Percentiles rank a stretch among this genome's conserved stretches.
phyloP scores from a whole-genome alignment of 805 yeast species.

The Grigorovia humatica region DNA sequence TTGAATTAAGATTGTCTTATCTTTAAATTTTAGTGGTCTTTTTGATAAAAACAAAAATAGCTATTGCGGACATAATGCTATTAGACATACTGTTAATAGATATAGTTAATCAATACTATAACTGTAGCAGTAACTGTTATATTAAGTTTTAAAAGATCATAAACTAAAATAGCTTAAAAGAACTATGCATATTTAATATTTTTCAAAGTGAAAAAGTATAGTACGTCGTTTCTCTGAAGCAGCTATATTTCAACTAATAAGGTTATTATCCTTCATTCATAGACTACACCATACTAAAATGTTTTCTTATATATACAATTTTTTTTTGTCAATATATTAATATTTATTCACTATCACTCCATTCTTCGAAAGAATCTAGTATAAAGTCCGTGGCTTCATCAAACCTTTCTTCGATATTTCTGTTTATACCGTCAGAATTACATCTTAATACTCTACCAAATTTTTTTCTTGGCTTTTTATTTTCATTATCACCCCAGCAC shows the following conservation, averaged over 20 bases:
- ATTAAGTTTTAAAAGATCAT: too few species aligned
- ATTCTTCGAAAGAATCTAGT: constrained; percentile 65
- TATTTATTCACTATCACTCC: constrained; percentile 33
- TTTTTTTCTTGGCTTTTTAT: constrained; percentile 76
- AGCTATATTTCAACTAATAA: too few species aligned
- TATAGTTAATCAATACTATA: too few species aligned
- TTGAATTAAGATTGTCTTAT: not conserved
- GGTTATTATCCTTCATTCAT: not conserved
- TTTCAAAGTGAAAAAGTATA: too few species aligned
- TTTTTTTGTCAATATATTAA: not conserved
- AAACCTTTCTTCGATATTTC: constrained; percentile 68
- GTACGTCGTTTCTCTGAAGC: too few species aligned
- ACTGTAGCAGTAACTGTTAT: too few species aligned
- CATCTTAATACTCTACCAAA: constrained; percentile 82
- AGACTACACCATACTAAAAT: not conserved
- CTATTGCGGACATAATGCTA: not conserved
- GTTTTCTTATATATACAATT: not conserved
- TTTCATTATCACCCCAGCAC: constrained; percentile 60
- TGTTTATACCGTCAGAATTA: constrained; percentile 60
- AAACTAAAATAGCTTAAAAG: too few species aligned
- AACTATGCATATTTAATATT: too few species aligned
- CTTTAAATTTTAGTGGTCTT: too few species aligned
- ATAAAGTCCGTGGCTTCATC: constrained; percentile 82
- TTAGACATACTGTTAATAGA: too few species aligned
- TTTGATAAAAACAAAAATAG: not conserved